Evolutionary conservation across 352 stramenopile species (phyloP), one percentile per base, ranked within the genome.

Genomic region (Pythium sp.): DNA sequence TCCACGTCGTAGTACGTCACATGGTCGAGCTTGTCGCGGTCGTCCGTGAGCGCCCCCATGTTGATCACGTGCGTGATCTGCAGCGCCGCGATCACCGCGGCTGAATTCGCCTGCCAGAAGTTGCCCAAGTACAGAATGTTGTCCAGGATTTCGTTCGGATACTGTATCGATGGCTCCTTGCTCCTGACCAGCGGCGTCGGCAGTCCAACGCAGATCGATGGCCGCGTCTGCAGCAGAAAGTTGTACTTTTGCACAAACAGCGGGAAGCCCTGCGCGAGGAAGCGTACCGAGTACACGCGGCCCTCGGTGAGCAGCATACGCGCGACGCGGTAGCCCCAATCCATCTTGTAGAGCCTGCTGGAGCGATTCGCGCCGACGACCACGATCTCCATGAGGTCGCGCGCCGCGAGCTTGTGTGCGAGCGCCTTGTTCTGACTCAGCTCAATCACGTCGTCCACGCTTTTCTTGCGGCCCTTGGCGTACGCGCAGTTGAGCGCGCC

Each of bases 31-130:
- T 80, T 76, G 56, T 82, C 84, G 22, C 83, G 83, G 58, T 89
- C 74, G 26, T 82, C 76, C 0, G 74, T 89, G 34, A 86, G 82
- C 9, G 84, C 83, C 22, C 83, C 84, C 73, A 92, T 81, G 67
- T 93, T 93, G 41, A 92, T 72, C 9, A 93, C 65, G 69, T 93
- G 83, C 2, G 86, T 92, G 70, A 93, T 91, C 47, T 79, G 57
- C 34, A 93, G 71, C 20, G 79, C 74, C 3, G 68, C 41, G n/a
- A 92, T 70, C 26, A 90, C 79, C 11, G 80, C 71, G 0, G 69
- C 32, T n/a, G 83, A 84, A 51, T 87, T 89, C 36, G 86, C 86
- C 73, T 93, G 86, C 86, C 86, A 93, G 64, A 89, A 92, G 70
- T 92, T 93, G 66, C 86, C 86, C 22, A 93, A 68, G 30, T 77